Base-by-base conservation (phyloP, 1,284 basidiomycete genomes). In the Melampsora americana region DNA sequence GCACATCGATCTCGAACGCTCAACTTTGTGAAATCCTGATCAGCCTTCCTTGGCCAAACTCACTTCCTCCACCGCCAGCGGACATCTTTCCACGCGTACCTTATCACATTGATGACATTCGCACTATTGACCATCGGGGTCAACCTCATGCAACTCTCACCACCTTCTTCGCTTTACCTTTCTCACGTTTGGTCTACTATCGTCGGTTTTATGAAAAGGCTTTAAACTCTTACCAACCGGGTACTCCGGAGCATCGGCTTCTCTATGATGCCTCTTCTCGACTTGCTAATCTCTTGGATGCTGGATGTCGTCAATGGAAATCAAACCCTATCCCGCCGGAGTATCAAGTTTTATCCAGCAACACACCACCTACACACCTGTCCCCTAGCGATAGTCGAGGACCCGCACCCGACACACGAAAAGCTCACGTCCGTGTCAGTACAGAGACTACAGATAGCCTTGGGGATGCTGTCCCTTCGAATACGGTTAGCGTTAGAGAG, bases 111-210 rank as follows among this genome's bases (percentile, higher is more conserved):
- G 30, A 56, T 28, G 65, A 75, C 28, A 32, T 75, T 12, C 12
- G 66, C 9, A 30, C 64, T 0, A 59, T 59, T 44, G 53, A 44
- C 1, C 14, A 62, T 26, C 60, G 28, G 32, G 39, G 30, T 35
- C 1, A 23, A 20, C 26, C 26, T 28, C 72, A 75, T 62, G 50
- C 72, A 2, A 48, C 53, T 12, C 56, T 75, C 2, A 75, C 72
- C 50, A 64, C 66, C 50, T 68, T 60, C 66, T 75, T 75, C 42
- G 72, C 72, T 39, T 53, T 75, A 18, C 72, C 72, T 30, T 75
- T 75, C 23, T 20, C 44, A 50, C 20, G 72, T 16, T 46, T 75
- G 39, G 32, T 75, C 28, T 75, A 67, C 44, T 73, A 73, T 53
- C 64, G 48, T 23, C 28, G 39, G 39, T 30, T 73, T 6, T 26